Base-by-base conservation (phyloP, 768 basidiomycete genomes). In the Saitozyma podzolica region DNA sequence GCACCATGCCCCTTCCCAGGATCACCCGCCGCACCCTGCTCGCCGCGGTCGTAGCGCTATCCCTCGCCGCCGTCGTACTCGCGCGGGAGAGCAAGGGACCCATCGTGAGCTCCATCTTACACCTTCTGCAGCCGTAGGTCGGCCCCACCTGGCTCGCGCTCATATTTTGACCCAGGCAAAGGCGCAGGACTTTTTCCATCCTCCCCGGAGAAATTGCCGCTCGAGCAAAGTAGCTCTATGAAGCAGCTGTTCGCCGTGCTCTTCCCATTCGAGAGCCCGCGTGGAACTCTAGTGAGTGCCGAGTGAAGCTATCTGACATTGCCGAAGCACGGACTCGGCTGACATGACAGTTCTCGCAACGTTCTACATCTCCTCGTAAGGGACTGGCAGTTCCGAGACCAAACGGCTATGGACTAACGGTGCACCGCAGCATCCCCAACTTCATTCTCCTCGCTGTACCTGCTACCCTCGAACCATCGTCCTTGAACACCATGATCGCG, bases 301-400 rank as follows among this genome's bases (percentile, higher is more conserved):
- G n/a, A 29, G 29, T 29, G 29, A 5, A 29, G 5, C 2, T 29
- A 2, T 2, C 29, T 29, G 2, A 29, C 2, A 5, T 29, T 29
- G 40, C 16, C 51, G 7, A 48, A 48, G 45, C 45, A 10, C 14
- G 29, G 13, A 20, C 42, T 7, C 42, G 14, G 19, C 39, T 9
- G 20, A 45, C 49, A 29, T 6, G 9, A 13, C 67, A 85, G 86
- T 96, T 59, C 83, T 94, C 39, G 92, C 90, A 65, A 94, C 92
- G 17, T 92, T 94, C 83, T 94, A 94, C 83, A 94, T 94, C 81
- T 92, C 90, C 84, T 94, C 91, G 92, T 93, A 78, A 75, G 90
- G 29, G 29, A 85, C 54, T 37, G 11, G 6, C n/a, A 50, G 64
- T 29, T 5, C 5, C 29, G 29, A 5, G 29, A 29, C 5, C 29